These are phyloP conservation scores for Passalora sequoiae DNA, from an alignment of 2,329 filamentous ascomycete species.

Conservation along the genomic window DNA sequence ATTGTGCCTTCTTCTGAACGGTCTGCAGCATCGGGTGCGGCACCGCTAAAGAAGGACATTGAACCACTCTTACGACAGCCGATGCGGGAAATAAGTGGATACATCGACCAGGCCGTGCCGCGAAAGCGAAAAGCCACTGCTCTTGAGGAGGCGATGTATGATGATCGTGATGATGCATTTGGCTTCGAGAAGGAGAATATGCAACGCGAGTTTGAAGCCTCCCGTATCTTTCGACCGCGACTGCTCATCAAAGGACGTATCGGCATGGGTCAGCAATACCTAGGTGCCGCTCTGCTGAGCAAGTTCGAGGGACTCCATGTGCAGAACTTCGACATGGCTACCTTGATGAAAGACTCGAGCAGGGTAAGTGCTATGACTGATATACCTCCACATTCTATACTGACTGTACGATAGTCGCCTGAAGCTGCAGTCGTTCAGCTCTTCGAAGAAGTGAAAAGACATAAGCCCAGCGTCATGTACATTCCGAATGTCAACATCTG, in stretches of 20 bases:
- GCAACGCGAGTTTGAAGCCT: slow-evolving; percentile 68
- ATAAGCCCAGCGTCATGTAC: slow-evolving; percentile 94
- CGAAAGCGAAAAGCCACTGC: slow-evolving; percentile 82
- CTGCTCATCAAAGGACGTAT: slow-evolving; percentile 73
- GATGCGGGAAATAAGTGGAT: slow-evolving; percentile 60
- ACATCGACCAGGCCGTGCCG: slow-evolving; percentile 68
- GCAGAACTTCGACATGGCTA: slow-evolving; percentile 87
- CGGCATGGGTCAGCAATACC: slow-evolving; percentile 92
- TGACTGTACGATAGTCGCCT: slow-evolving; percentile 45
- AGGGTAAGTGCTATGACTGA: slow-evolving; percentile 47
- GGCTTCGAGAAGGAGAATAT: slow-evolving; percentile 81
- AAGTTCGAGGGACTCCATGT: slow-evolving; percentile 92
- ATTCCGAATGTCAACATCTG: slow-evolving; percentile 86
- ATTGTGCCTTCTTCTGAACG: slow-evolving; percentile 92
- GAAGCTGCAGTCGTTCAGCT: slow-evolving; percentile 87
- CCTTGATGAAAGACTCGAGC: slow-evolving; percentile 74
- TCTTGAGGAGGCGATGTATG: slow-evolving; percentile 90
- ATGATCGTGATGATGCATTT: slow-evolving; percentile 72
- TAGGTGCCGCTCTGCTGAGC: slow-evolving; percentile 78
- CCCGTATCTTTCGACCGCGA: slow-evolving; percentile 81
- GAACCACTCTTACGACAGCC: slow-evolving; percentile 75
- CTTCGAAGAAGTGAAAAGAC: slow-evolving; percentile 86
- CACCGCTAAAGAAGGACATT: slow-evolving; percentile 71
- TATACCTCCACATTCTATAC: slow-evolving; percentile 10
- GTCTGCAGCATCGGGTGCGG: slow-evolving; percentile 76